Conservation (phyloP, 345 rosid species). For the Kandelia obovata region DNA sequence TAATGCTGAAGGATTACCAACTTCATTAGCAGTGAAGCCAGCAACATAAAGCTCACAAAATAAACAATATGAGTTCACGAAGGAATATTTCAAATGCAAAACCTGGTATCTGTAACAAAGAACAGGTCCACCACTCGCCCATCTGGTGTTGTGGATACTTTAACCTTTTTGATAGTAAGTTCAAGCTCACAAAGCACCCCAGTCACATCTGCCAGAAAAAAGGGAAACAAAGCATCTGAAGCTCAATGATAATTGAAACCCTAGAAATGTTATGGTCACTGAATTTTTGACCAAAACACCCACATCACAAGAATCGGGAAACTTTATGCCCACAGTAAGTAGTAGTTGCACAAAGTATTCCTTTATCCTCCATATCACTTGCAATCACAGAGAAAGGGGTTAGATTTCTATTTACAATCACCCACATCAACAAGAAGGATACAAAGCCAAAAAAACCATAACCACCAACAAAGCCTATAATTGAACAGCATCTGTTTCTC, state of each 20-base stretch:
- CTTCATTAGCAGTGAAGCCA: neutral
- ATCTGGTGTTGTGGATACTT: slow-evolving; percentile 95
- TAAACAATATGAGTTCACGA: neutral
- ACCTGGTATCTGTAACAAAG: slow-evolving; percentile 96
- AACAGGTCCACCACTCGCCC: slow-evolving; percentile 91
- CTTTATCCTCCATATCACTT: no score
- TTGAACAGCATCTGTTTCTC: no score
- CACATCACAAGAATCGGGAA: neutral
- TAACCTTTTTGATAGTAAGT: slow-evolving; percentile 83
- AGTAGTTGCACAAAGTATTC: no score
- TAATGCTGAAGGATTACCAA: neutral
- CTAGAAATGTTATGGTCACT: slow-evolving; percentile 5
- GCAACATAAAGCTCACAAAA: neutral
- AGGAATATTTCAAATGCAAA: slow-evolving; percentile 12
- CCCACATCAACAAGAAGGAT: no score
- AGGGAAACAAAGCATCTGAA: slow-evolving; percentile 5
- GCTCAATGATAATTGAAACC: slow-evolving; percentile 8
- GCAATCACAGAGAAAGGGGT: no score
- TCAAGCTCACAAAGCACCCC: slow-evolving; percentile 74
- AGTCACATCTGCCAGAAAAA: slow-evolving; percentile 62
- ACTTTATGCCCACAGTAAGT: no score
- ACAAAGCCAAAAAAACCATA: no score
- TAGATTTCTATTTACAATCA: no score
- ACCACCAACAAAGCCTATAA: no score
- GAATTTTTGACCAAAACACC: slow-evolving; percentile 14